Percentiles rank a stretch among this genome's conserved stretches.
Conservation (phyloP, 2,329 filamentous ascomycete genomes). For the Bipolaris cookei region DNA sequence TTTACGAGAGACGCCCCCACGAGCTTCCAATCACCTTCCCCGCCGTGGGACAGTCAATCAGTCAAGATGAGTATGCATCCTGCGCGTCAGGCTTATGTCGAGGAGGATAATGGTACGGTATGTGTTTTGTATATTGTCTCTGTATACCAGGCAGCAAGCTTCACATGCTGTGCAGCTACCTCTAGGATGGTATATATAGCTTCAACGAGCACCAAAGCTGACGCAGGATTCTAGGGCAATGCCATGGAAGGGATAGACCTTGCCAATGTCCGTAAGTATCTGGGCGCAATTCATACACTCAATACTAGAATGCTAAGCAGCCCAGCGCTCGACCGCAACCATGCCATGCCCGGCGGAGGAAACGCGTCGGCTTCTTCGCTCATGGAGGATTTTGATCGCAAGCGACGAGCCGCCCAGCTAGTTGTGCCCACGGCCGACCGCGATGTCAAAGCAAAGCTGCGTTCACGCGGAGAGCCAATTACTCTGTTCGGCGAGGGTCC, state of each 20-base stretch:
- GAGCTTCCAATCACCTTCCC: slow-evolving; percentile 15
- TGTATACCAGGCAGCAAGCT: slow-evolving; percentile 27
- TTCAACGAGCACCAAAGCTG: slow-evolving; percentile 11
- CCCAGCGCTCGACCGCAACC: slow-evolving; percentile 75
- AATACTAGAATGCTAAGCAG: neutral
- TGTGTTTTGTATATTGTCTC: slow-evolving; percentile 39
- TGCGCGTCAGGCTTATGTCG: slow-evolving; percentile 89
- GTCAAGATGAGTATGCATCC: slow-evolving; percentile 72
- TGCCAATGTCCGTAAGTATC: slow-evolving; percentile 66
- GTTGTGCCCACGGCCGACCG: slow-evolving; percentile 93
- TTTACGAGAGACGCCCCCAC: slow-evolving; percentile 24
- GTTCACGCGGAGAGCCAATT: slow-evolving; percentile 89
- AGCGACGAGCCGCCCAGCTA: slow-evolving; percentile 84
- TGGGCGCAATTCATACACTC: too few relatives aligned
- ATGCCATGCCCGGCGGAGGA: slow-evolving; percentile 76
- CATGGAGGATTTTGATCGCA: slow-evolving; percentile 86
- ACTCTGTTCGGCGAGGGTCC: slow-evolving; percentile 93
- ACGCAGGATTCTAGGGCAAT: slow-evolving; percentile 52
- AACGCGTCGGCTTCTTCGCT: slow-evolving; percentile 86
- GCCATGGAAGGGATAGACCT: slow-evolving; percentile 65
- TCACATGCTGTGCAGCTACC: slow-evolving; percentile 11
- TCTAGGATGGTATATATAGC: neutral
- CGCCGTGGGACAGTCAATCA: slow-evolving; percentile 17
- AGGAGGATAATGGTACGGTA: slow-evolving; percentile 77
- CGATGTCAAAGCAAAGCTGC: slow-evolving; percentile 70